Evolutionary conservation across 352 stramenopile species (phyloP), one percentile per base, ranked within the genome.

Genomic region (Peronospora farinosa): DNA sequence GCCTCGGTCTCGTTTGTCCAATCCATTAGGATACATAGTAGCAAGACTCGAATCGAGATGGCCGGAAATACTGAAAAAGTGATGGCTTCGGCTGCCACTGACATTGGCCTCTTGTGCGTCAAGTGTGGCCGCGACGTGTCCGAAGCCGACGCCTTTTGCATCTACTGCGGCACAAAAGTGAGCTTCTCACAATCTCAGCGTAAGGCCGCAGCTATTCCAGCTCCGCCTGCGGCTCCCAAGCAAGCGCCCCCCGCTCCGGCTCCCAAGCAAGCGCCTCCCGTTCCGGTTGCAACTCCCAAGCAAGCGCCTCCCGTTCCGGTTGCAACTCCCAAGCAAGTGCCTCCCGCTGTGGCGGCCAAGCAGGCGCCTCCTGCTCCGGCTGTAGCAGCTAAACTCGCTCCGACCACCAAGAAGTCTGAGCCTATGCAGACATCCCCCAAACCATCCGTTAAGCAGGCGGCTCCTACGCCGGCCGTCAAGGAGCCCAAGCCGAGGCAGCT

Each of bases 111-210:
- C 45, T 69, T 35, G 42, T 92, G 82, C 54, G 72, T 87, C 61
- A 90, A 89, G 51, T 92, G 82, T 50, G 68, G 69, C 46, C 74
- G 75, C 45, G 73, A 86, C 37, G 78, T 92, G 54, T 71, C 79
- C 38, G 65, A 82, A 46, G 46, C 73, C 21, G 82, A 92, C 67
- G 67, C 79, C 36, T 90, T 92, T 64, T 92, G 82, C 62, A 92
- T 92, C 64, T 92, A 86, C 65, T 92, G 82, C 50, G 82, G 82
- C 54, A 92, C 79, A 47, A 91, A 91, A 45, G 79, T 91, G 52
- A 82, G 70, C 45, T 57, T 81, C 42, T 79, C 75, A 57, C 47
- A 85, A 21, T 69, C 71, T 5, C 70, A 84, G 60, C 71, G 75
- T 32, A 76, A 80, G 51, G 60, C 66, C 33, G 32, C 56, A 10